Base-by-base conservation (phyloP, 352 stramenopile species). In the Phytophthora hibernalis region DNA sequence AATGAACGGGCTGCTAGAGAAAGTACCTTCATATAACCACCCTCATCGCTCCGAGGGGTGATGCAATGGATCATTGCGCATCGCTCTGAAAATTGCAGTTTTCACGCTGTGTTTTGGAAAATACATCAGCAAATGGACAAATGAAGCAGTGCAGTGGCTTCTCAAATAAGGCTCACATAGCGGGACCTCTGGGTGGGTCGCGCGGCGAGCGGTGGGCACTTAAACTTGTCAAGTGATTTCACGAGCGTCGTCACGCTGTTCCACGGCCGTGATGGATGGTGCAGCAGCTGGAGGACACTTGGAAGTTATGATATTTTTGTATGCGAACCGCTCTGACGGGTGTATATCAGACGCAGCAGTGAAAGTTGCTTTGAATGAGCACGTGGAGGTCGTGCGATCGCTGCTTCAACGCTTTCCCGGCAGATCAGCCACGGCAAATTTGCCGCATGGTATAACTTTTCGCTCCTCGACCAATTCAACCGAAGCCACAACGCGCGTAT, bases 151-250 rank as follows among this genome's bases (percentile, higher is more conserved):
- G n/a, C 28, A 54, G 20, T 70, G 52, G 60, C 38, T 74, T 6
- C 66, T 59, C 16, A 50, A 70, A 10, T 55, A 65, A 35, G 18
- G 31, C 11, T 18, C 12, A 38, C 26, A 18, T 30, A 55, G 10
- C 12, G 35, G 11, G 47, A 13, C 15, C 13, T 47, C 30, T 15
- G 65, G 64, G 30, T 64, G 65, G 65, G 38, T 47, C 37, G 55
- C 12, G 74, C 74, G 7, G 68, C 74, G 2, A 73, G 55, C 7
- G 54, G 61, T 45, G 71, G 74, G 0, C 69, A 77, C 12, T 35
- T 82, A 24, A 54, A 70, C 3, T 66, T 82, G 71, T 76, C 1
- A 62, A 64, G 28, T 82, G 62, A 57, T 54, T 82, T 22, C 71
- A 82, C 16, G 33, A 63, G 9, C 54, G 22, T 53, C 68, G 57